Conservation (phyloP, 495 filamentous ascomycete genomes). For the Saxispiralis lemnorum region DNA sequence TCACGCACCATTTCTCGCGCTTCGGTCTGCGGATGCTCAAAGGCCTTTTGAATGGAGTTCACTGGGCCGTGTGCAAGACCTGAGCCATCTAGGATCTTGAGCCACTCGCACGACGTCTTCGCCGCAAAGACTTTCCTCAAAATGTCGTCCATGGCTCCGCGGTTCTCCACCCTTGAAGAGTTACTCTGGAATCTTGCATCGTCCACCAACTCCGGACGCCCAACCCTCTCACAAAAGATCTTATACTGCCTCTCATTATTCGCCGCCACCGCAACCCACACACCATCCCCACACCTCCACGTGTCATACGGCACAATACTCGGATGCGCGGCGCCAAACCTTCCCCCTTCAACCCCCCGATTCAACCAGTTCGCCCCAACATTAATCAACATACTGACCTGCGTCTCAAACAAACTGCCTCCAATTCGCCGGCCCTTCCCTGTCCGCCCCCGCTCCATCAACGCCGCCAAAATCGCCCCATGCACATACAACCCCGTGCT, state of each 20-base stretch:
- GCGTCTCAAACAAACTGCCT: conserved; percentile 21
- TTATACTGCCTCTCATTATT: conserved; percentile 24
- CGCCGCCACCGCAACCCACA: conserved; percentile 22
- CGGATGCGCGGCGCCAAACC: conserved; percentile 23
- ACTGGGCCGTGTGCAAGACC: conserved; percentile 23
- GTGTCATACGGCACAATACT: conserved; percentile 23
- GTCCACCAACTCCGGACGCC: conserved; percentile 14
- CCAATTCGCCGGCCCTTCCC: conserved; percentile 21
- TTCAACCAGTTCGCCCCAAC: conserved; percentile 21
- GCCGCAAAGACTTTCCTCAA: conserved; percentile 19
- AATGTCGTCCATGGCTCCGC: conserved; percentile 19
- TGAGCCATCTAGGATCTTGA: conserved; percentile 20
- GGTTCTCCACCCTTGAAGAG: conserved; percentile 19
- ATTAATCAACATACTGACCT: conserved; percentile 21
- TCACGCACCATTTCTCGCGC: conserved; percentile 20
- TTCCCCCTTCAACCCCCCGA: conserved; percentile 19
- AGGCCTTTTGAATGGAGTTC: conserved; percentile 21
- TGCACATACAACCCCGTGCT: conserved; percentile 23
- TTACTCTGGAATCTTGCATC: conserved; percentile 21
- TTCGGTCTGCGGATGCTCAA: conserved; percentile 21
- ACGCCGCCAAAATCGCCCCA: conserved; percentile 19
- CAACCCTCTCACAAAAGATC: conserved; percentile 18
- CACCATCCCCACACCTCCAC: conserved; percentile 19
- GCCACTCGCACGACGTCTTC: conserved; percentile 21
- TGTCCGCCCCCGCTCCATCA: conserved; percentile 19